Evolutionary conservation across 306 rosid genomes (phyloP), one percentile per base, ranked within the genome.

Genomic region (Cucumis hystrix): DNA sequence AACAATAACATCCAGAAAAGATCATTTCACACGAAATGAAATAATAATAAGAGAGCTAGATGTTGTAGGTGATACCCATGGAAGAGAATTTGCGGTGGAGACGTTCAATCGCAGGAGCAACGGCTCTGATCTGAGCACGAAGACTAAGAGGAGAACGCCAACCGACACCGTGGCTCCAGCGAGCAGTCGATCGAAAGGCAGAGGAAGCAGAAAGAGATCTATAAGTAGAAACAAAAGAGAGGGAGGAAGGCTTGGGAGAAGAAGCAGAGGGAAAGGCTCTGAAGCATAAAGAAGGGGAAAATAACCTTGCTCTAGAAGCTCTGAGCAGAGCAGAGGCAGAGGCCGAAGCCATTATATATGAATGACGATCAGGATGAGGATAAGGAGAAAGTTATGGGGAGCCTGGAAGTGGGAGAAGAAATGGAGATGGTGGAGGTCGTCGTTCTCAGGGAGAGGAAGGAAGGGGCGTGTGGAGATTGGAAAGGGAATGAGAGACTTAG

Each of bases 61-160:
- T n/a, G 83, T 51, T 33, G 0, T 4, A 28, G 87, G 91, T 2
- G 6, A 78, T 57, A 93, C 98, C 98, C 83, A 87, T 83, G 57
- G 98, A 82, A 75, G 98, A 89, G 84, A 91, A 84, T 81, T 82
- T 89, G 77, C 98, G 92, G 51, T 91, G 92, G 47, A 89, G 84
- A 10, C 80, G 97, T 79, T 89, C 92, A 60, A 93, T 83, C 49
- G 86, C 84, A 3, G 98, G 98, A 83, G 97, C 86, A 6, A 79
- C 74, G 25, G 96, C 87, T 81, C 96, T 89, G 97, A 93, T 89
- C 96, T 93, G 97, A 61, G 93, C 83, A 60, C 96, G 93, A 45
- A 89, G 88, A 67, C 87, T 79, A 83, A 77, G 60, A 0, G 93
- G 88, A 43, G 93, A 85, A 68, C 90, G 82, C 97, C 96, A 91